Evolutionary conservation across 768 basidiomycete species (phyloP).

Genomic region (Rhodotorula kratochvilovae): DNA sequence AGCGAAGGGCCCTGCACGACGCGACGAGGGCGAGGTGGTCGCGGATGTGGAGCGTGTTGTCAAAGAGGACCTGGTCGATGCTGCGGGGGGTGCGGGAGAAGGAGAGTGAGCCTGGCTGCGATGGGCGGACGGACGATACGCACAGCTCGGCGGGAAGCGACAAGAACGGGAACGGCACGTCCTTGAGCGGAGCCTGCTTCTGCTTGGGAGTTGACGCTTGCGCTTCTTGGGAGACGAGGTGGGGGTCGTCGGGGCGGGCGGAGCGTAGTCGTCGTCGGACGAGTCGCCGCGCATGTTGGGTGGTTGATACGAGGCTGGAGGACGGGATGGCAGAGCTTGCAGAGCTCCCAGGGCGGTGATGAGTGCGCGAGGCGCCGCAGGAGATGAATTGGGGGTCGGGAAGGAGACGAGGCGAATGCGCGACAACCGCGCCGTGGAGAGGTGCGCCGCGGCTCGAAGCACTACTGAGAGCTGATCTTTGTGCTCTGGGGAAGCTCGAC

Average conservation of each 20-base stretch:
- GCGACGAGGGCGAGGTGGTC: conserved; percentile 26
- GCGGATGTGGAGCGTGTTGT: conserved; percentile 1
- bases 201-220: background rate
- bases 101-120: no score
- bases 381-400: no score
- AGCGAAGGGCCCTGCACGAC: conserved; percentile 14
- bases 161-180: conserved; percentile 1
- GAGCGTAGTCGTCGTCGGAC: background rate
- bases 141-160: conserved; percentile 7
- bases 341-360: no score
- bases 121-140: no score
- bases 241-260: background rate
- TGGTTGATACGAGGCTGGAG: no score
- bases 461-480: no score
- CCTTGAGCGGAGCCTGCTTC: background rate
- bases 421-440: no score
- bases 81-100: background rate
- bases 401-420: no score
- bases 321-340: no score
- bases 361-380: no score
- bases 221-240: background rate
- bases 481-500: no score
- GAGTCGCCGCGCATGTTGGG: background rate
- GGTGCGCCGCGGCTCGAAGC: no score
- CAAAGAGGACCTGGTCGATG: conserved; percentile 11